Percentiles rank a stretch among this genome's conserved stretches.
Evolutionary conservation across 2,329 filamentous ascomycete species (phyloP).

Genomic region (Aspergillus melleus): DNA sequence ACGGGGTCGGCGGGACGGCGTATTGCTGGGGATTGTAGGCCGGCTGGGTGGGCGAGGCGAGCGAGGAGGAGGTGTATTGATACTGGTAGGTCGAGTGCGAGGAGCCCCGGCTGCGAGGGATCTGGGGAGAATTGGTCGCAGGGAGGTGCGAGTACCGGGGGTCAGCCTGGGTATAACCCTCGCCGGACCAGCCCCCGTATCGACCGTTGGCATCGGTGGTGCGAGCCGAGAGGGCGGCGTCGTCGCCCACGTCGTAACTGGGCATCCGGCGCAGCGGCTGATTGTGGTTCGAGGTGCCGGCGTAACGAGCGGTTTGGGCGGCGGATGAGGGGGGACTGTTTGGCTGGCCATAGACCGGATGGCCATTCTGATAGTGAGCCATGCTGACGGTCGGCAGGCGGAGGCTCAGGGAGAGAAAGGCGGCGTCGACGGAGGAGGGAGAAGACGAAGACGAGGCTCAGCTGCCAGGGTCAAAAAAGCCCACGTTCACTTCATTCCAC

Average conservation of each 20-base stretch:
- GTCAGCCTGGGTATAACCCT: constrained; percentile 33
- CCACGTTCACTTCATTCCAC: not conserved
- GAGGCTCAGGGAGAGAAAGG: not conserved
- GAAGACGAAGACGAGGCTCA: not conserved
- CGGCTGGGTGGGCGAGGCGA: constrained; percentile 45
- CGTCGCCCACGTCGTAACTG: constrained; percentile 77
- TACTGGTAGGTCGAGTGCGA: constrained; percentile 54
- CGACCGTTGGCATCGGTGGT: constrained; percentile 37
- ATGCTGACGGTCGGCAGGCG: constrained; percentile 34
- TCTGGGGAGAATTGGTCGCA: constrained; percentile 33
- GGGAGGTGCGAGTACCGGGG: constrained; percentile 39
- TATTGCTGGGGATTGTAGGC: constrained; percentile 66
- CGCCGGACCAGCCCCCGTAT: constrained; percentile 29
- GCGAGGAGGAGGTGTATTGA: constrained; percentile 27
- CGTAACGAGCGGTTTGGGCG: constrained; percentile 38
- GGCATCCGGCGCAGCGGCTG: constrained; percentile 56
- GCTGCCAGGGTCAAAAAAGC: not conserved
- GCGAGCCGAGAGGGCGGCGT: constrained; percentile 54
- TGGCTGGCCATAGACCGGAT: constrained; percentile 45
- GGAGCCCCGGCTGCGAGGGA: constrained; percentile 40
- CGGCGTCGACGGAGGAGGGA: not conserved
- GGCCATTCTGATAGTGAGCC: constrained; percentile 58
- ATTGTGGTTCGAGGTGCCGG: constrained; percentile 42
- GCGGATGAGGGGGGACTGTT: constrained; percentile 30
- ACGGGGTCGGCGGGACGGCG: constrained; percentile 47